A percentile compares a stretch with the other conserved stretches of the same genome.
These are phyloP conservation scores for Durusdinium trenchii DNA, from an alignment of 73 alveolate genomes.

Conservation along the genomic window DNA sequence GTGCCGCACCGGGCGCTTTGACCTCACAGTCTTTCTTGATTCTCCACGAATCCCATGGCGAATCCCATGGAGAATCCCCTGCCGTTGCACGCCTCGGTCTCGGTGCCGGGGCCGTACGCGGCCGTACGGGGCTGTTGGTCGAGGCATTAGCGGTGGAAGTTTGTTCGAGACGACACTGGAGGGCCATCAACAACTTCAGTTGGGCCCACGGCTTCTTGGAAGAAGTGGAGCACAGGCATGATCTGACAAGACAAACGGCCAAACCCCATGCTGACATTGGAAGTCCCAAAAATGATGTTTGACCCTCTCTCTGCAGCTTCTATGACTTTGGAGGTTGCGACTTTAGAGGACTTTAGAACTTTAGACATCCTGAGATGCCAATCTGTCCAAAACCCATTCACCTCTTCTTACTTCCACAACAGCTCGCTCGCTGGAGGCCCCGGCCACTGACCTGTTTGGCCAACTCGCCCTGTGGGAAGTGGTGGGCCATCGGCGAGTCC, in stretches of 20 bases:
- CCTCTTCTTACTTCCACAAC: too few species aligned
- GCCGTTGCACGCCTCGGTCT: neutral
- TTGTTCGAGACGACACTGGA: constrained; percentile 55
- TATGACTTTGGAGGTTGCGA: too few species aligned
- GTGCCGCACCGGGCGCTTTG: neutral
- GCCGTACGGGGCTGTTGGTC: neutral
- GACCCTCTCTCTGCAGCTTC: too few species aligned
- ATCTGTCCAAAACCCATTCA: too few species aligned
- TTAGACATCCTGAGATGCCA: too few species aligned
- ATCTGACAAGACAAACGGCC: too few species aligned
- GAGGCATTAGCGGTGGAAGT: constrained; percentile 89
- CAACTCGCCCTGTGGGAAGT: constrained; percentile 57
- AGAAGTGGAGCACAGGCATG: too few species aligned
- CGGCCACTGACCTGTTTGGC: constrained; percentile 73
- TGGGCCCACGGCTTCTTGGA: constrained; percentile 94
- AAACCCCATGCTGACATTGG: too few species aligned
- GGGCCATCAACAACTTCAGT: constrained; percentile 64
- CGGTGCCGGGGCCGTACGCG: too few species aligned
- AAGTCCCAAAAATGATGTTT: too few species aligned
- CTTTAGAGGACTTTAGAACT: too few species aligned
- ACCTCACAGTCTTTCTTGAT: neutral
- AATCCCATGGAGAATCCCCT: neutral
- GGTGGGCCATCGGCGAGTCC: constrained; percentile 94
- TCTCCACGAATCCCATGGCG: neutral
- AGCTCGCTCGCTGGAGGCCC: too few species aligned